Base-by-base conservation (phyloP, 2,329 filamentous ascomycete genomes). In the Talaromyces sp. region DNA sequence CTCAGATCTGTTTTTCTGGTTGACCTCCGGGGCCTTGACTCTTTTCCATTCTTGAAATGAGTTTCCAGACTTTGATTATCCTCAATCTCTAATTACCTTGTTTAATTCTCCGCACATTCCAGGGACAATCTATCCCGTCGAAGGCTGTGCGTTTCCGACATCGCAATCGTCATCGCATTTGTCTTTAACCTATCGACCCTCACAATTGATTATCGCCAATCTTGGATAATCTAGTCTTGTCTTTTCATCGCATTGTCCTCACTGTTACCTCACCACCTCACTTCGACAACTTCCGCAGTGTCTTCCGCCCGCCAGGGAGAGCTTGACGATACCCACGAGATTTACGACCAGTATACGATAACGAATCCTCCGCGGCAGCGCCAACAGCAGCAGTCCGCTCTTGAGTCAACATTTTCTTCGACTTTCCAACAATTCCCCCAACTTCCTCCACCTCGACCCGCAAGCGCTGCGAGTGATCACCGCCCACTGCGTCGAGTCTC, bases 321-420 rank as follows among this genome's bases (percentile, higher is more conserved):
- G 62, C 76, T 78, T 84, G 76, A 85, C 82, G 82, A 85, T 76
- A 75, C 77, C 76, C 74, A 85, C 83, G 82, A 84, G 70, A 69
- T 79, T 81, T 73, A 85, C 83, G 81, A 84, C 75, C 78, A 74
- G 65, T 68, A 72, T 72, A 76, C 79, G 71, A 73, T 79, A 76
- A 79, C 78, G 76, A 76, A 77, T 70, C 72, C 73, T 72, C 68
- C 72, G 69, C 75, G 67, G 74, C 81, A 81, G 75, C 81, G 77
- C 77, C 80, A 82, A 75, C 80, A 81, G 78, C 82, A 79, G 72
- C 80, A 80, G 71, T 67, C 74, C 71, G 71, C 72, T 70, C 70
- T 68, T 64, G 68, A 71, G 68, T 70, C 75, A 71, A 82, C 81
- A 71, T 79, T 81, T 70, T 79, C 80, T 39, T 82, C 81, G 56